These are phyloP conservation scores for Amanita phalloides DNA, from an alignment of 768 basidiomycete genomes.

Conservation along the genomic window DNA sequence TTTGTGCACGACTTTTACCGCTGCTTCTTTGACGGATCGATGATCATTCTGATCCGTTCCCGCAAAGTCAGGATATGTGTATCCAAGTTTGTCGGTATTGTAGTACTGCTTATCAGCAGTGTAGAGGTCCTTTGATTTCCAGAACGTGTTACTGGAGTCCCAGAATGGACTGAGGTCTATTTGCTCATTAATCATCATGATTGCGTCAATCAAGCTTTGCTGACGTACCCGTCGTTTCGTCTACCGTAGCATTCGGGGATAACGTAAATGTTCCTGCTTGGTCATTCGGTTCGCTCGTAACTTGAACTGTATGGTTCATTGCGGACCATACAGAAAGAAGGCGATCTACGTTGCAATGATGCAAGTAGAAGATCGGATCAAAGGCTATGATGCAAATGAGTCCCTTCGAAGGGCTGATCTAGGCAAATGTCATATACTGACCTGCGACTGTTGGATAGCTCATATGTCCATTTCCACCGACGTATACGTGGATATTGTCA, in stretches of 20 bases:
- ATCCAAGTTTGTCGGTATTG: slow-evolving; percentile 24
- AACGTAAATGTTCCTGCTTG: slow-evolving; percentile 23
- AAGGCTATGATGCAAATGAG: slow-evolving; percentile 20
- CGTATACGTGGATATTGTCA: slow-evolving; percentile 31
- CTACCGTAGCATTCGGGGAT: slow-evolving; percentile 14
- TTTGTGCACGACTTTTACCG: not conserved
- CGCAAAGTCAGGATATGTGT: slow-evolving; percentile 40
- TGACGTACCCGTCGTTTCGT: slow-evolving; percentile 18
- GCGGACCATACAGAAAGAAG: slow-evolving; percentile 41
- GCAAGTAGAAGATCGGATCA: slow-evolving; percentile 45
- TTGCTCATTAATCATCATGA: not conserved
- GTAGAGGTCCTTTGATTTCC: slow-evolving; percentile 19
- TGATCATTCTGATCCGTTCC: not conserved
- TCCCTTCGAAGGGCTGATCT: not conserved
- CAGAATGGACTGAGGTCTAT: slow-evolving; percentile 39
- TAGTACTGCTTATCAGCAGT: not conserved
- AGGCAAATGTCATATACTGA: slow-evolving; percentile 8
- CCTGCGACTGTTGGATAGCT: slow-evolving; percentile 27
- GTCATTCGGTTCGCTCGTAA: slow-evolving; percentile 14
- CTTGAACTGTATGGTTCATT: slow-evolving; percentile 30
- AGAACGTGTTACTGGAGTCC: slow-evolving; percentile 24
- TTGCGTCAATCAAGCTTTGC: not conserved
- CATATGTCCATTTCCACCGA: slow-evolving; percentile 36
- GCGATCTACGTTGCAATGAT: slow-evolving; percentile 44
- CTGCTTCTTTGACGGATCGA: not conserved